Base-by-base conservation (phyloP, 2,329 filamentous ascomycete genomes). In the Colletotrichum melonis region DNA sequence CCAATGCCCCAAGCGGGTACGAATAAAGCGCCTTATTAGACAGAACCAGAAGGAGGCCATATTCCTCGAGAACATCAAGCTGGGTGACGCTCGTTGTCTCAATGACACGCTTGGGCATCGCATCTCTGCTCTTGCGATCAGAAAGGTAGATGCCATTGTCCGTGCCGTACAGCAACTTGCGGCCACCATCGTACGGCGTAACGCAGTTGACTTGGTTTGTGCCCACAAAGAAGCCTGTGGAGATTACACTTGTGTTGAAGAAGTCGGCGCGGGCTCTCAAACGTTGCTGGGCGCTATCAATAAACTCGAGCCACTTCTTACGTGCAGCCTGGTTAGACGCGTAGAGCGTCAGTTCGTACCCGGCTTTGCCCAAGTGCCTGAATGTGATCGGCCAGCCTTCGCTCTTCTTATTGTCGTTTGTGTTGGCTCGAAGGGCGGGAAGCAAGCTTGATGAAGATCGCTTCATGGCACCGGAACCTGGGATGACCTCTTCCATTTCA, bases 241-340 rank as follows among this genome's bases (percentile, higher is more conserved):
- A 92, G 55, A 92, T 85, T 56, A 88, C 83, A 3, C 86, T 90
- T 28, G 93, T 90, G 78, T 94, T 96, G 85, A 98, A 97, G 88
- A 97, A 98, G 77, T 95, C 92, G 72, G 97, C 95, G 74, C 95
- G 95, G 32, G 95, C 93, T 76, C 95, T 91, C 71, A 99, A 88
- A 75, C 93, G 94, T 78, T 94, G 92, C 82, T 99, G 97, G 76
- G 98, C 95, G 63, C 92, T 89, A 79, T 98, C 95, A 78, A 99
- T 98, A 79, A 94, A 92, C 84, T 99, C 95, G 81, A 99, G 95
- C 93, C 97, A 99, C 84, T 98, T 99, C 82, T 96, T 94, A 72
- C 97, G 90, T 30, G 95, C 94, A 9, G 94, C 93, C 77, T 94
- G 92, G 72, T 94, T 97, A 11, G 93, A 92, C 59, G 95, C 96